Evolutionary conservation across 2,329 filamentous ascomycete species (phyloP), one percentile per base, ranked within the genome.

Genomic region (Ilyonectria mors-panacis): DNA sequence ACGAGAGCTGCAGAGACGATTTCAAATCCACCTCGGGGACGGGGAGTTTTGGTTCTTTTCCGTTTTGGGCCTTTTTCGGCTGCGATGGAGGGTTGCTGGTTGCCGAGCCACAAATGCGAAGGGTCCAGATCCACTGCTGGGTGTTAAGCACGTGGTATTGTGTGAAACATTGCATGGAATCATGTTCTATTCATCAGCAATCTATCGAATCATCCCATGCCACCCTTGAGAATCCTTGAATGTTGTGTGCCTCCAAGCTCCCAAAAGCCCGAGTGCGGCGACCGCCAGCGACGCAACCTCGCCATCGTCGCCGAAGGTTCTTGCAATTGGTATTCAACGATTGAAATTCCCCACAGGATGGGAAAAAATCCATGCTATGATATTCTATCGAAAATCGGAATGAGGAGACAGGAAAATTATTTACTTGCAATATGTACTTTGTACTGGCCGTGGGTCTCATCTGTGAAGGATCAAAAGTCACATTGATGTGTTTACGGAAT

Each of bases 11-110:
- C 67, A 68, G 64, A 60, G 44, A 59, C 67, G 73, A 75, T 75
- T 75, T 68, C 65, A 72, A 75, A 75, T 75, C 73, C 70, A 71
- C 69, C 50, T 54, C 55, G 66, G 47, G 64, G 66, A 71, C 62
- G 57, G 48, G 50, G 30, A 59, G 68, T 61, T 71, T 74, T 72
- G 73, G 65, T 37, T 56, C 56, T 66, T 62, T 62, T 63, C 66
- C 61, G 30, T 12, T 60, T 63, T 19, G 56, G 51, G 48, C 44
- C 45, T 45, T 19, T 44, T 65, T 39, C 6, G 37, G 63, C 21
- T 59, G 33, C 44, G 23, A 35, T 35, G 45, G 53, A 30, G 13
- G 17, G 39, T 45, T 21, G 50, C 54, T 60, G 47, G 53, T 50
- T 45, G 35, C 42, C 42, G 44, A 45, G 65, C 26, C 54, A 62